Evolutionary conservation across 371 early-diverging fungal species (phyloP), one percentile per base, ranked within the genome.

Genomic region (Saksenaea oblongispora): DNA sequence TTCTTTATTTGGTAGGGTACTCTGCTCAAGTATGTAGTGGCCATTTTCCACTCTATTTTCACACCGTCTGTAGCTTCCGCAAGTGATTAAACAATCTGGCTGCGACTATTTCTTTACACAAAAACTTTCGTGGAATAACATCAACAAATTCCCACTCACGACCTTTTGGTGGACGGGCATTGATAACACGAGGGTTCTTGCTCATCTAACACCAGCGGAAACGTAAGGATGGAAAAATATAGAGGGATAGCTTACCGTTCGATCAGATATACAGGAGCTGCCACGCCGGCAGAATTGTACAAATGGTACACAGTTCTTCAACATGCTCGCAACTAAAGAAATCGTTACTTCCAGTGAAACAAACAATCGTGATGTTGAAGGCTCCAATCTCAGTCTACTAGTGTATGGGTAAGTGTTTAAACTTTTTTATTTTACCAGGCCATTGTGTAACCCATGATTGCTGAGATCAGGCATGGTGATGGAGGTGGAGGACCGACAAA

Each of bases 51-150:
- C 5, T 24, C 10, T 10, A 15, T 15, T 22, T 4, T 59, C 8
- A 17, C 2, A 24, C 36, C 44, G 60, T n/a, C 13, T 42, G 14
- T 42, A 72, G 84, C 82, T 98, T 28, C 99, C 99, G 11, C 99
- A 98, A 82, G 92, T 98, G 24, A 83, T 95, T 37, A 78, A 84
- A 35, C 82, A 81, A 54, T 78, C 95, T 1, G 96, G 91, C 10
- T 84, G 93, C 54, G 80, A 94, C 71, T 98, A 95, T 71, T 98
- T 98, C 63, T 97, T 97, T 72, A 98, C 99, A 3, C 99, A 98
- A 69, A 98, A 98, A 74, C 78, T 98, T 14, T 95, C 95, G 3
- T 97, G 97, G 98, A 98, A 98, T 77, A 96, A 95, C 66, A 96
- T 98, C 75, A 98, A 98, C 86, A 93, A 90, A 67, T 98, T 98